Percentiles rank a stretch among this genome's conserved stretches.
phyloP scores from a whole-genome alignment of 805 yeast species.

The Sugiyamaella marilandica region DNA sequence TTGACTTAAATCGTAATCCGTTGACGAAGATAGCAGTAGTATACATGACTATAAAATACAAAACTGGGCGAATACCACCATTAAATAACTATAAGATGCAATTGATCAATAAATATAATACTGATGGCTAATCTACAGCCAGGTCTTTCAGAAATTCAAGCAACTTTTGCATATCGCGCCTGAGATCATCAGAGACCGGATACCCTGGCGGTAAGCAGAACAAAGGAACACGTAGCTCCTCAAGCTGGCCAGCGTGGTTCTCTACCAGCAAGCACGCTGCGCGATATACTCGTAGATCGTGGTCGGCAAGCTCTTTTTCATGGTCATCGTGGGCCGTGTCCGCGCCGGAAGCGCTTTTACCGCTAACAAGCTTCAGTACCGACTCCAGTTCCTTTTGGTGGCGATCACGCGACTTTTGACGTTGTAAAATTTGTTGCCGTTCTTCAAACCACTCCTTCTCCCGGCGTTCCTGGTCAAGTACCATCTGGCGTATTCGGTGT shows the following conservation, averaged over 20 bases:
- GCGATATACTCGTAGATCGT: conserved; percentile 16
- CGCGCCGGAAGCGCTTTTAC: conserved; percentile 1
- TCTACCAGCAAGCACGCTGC: conserved; percentile 6
- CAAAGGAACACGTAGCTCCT: conserved; percentile 19
- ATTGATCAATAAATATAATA: not conserved
- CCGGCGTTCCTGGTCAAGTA: conserved; percentile 17
- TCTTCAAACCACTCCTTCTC: conserved; percentile 19
- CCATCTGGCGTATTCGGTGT: conserved; percentile 12
- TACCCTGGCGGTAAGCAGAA: conserved; percentile 14
- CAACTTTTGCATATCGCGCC: conserved; percentile 15
- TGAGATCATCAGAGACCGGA: conserved; percentile 1
- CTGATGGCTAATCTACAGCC: conserved; percentile 1
- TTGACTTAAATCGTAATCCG: no score
- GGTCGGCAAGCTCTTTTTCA: conserved; percentile 11
- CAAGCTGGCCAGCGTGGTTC: conserved; percentile 8
- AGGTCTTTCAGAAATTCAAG: conserved; percentile 18
- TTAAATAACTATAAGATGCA: no score
- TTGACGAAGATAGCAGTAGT: no score
- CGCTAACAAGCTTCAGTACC: conserved; percentile 16
- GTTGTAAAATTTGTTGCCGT: conserved; percentile 10
- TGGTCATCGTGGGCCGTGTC: not conserved
- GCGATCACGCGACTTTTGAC: conserved; percentile 8
- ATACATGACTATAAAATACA: no score
- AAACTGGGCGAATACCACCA: no score
- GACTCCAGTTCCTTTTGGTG: conserved; percentile 12